Evolutionary conservation across 2,329 filamentous ascomycete species (phyloP), one percentile per base, ranked within the genome.

Genomic region (Diaporthe batatas): DNA sequence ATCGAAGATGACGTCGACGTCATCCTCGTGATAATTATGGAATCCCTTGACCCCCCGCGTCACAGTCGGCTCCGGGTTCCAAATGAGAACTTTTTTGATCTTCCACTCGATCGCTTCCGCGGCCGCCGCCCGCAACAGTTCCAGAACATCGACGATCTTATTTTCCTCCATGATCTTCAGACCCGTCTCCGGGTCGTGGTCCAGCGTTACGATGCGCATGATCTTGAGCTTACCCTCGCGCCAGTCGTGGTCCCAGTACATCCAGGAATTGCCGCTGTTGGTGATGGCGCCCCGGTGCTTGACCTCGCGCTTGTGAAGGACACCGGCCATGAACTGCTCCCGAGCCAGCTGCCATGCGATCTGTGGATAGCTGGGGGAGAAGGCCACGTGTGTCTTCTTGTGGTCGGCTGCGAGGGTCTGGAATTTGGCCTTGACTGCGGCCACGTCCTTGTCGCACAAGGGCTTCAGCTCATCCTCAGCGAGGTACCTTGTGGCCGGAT

Each of bases 171-270:
- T 70, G 34, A 70, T 36, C 23, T 62, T 62, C 21, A 67, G 16
- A 8, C 71, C 67, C 25, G 73, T 74, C 51, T 75, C 71, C 18
- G 71, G 72, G 21, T 70, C 70, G 23, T 62, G 55, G 16, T 71
- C 72, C 12, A 72, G 71, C 55, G 58, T 68, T 14, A 78, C 76
- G 36, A 81, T 77, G 21, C 79, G 78, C 25, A 80, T 72, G 29
- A 81, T 68, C 29, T 79, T 79, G 51, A 81, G 79, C 72, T 78
- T 78, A 72, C 77, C 77, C 51, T 74, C 73, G 47, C 78, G 76
- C 74, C 79, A 81, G 74, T 84, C 80, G 72, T 82, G 82, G 49
- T 78, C 75, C 82, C 82, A 84, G 77, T 79, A 82, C 16, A 78
- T 75, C 79, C 79, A 82, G 4, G 77, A 77, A 42, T 75, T 72